A percentile compares a stretch with the other conserved stretches of the same genome.
Conservation (phyloP, 805 yeast species). For the Cyberlindnera meyerae region DNA sequence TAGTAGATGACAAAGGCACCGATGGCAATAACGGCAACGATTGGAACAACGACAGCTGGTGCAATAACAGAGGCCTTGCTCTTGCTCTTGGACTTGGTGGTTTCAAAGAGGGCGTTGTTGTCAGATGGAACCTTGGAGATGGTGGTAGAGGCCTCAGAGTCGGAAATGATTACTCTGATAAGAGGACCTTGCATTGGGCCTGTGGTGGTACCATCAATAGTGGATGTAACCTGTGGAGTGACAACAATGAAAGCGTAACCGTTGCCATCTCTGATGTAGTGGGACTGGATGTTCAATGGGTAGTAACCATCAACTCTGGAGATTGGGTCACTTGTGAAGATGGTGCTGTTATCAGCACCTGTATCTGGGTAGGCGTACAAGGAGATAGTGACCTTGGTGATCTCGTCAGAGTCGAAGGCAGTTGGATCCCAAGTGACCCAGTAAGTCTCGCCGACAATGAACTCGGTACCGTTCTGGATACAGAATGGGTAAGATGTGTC, state of each 20-base stretch:
- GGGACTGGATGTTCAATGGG: conserved; percentile 31
- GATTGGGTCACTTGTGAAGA: conserved; percentile 32
- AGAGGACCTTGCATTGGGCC: conserved; percentile 39
- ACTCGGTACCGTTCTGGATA: conserved; percentile 38
- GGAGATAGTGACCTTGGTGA: conserved; percentile 31
- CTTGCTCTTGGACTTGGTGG: conserved; percentile 12
- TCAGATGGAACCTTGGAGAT: conserved; percentile 39
- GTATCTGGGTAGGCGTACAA: conserved; percentile 32
- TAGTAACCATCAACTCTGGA: conserved; percentile 36
- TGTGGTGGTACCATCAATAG: conserved; percentile 32
- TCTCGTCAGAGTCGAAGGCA: conserved; percentile 35
- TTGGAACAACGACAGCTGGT: conserved; percentile 41
- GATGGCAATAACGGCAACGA: conserved; percentile 29
- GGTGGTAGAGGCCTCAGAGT: conserved; percentile 26
- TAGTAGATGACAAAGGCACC: conserved; percentile 29
- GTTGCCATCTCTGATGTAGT: conserved; percentile 29
- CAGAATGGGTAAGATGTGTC: conserved; percentile 38
- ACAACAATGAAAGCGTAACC: conserved; percentile 37
- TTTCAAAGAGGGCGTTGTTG: conserved; percentile 23
- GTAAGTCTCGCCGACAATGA: conserved; percentile 43
- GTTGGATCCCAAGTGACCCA: conserved; percentile 47
- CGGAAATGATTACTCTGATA: conserved; percentile 31
- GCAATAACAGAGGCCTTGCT: conserved; percentile 31
- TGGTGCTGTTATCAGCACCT: conserved; percentile 27
- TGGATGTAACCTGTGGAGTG: conserved; percentile 34